Base-by-base conservation (phyloP, 148 eudicot genomes). In the Silene conica region DNA sequence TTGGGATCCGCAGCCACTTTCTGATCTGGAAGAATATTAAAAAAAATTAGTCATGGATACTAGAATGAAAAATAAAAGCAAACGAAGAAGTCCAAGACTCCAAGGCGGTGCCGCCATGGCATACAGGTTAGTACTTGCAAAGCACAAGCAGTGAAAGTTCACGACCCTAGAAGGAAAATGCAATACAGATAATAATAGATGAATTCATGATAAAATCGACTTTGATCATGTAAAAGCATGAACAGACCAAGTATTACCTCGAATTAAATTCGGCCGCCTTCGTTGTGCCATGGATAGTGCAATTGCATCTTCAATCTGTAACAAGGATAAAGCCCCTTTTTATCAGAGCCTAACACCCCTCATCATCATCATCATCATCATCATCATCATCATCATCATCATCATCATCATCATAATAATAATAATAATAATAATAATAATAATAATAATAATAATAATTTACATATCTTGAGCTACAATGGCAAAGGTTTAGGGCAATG, bases 301-400 rank as follows among this genome's bases (percentile, higher is more conserved):
- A 56, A 89, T 88, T 81, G 99, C 99, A 87, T 92, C 97, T 85
- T 96, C 99, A 78, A 96, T 89, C 99, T 96, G 73, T 74, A 78
- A 20, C 31, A 52, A 60, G 25, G 71, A 59, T 54, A 48, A 43
- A 70, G 28, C 19, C 66, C 63, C 26, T 10, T 6, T 6, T 57
- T 25, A 3, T n/a, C 41, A 10, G 13, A 3, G 23, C 41, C 52
- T 50, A 62, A 41, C 55, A 68, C n/a, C 59, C 70, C 74, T 22
- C 22, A 48, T 48, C 52, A 50, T n/a, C n/a, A n/a, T n/a, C n/a
- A n/a, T n/a, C n/a, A n/a, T n/a, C n/a, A n/a, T n/a, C n/a, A n/a
- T n/a, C n/a, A n/a, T n/a, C n/a, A n/a, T n/a, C n/a, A n/a, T n/a
- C n/a, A n/a, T n/a, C n/a, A n/a, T n/a, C n/a, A n/a, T n/a, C n/a